phyloP scores from a whole-genome alignment of 192 early-diverging fungal species.

The Coemansia sp. region DNA sequence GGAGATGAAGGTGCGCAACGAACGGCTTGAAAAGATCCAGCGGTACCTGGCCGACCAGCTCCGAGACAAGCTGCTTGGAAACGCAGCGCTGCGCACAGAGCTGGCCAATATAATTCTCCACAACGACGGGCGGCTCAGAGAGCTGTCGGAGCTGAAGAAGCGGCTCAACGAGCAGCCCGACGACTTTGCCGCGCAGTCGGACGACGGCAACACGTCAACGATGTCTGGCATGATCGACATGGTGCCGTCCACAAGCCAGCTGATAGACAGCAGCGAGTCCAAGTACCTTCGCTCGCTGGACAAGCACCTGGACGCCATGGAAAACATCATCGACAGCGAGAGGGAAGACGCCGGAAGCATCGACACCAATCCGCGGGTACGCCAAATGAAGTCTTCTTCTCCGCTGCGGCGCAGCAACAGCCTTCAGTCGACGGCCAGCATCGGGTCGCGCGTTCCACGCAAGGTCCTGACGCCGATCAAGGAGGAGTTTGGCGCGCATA shows the following conservation, averaged over 20 bases:
- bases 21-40: conserved; percentile 30
- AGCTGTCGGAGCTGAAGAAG: conserved; percentile 20
- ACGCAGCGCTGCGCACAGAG: conserved; percentile 38
- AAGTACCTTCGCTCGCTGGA: conserved; percentile 30
- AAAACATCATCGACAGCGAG: conserved; percentile 38
- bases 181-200: conserved; percentile 13
- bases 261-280: conserved; percentile 29
- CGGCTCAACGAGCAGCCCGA: neutral
- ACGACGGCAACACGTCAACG: conserved; percentile 29
- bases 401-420: conserved; percentile 14
- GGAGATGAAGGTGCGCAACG: conserved; percentile 15
- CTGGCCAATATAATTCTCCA: conserved; percentile 23
- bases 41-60: conserved; percentile 28
- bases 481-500: conserved; percentile 18
- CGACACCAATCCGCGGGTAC: neutral
- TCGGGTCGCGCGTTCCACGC: conserved; percentile 9
- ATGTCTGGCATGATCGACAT: conserved; percentile 30
- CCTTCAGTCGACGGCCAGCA: conserved; percentile 3
- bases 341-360: neutral
- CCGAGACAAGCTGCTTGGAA: conserved; percentile 29
- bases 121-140: conserved; percentile 33
- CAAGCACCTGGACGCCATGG: conserved; percentile 40
- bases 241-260: conserved; percentile 41
- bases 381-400: conserved; percentile 2
- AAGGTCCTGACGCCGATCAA: conserved; percentile 43